A percentile compares a stretch with the other conserved stretches of the same genome.
Conservation (phyloP, 2,329 filamentous ascomycete genomes). For the Verticillium tricorpus region DNA sequence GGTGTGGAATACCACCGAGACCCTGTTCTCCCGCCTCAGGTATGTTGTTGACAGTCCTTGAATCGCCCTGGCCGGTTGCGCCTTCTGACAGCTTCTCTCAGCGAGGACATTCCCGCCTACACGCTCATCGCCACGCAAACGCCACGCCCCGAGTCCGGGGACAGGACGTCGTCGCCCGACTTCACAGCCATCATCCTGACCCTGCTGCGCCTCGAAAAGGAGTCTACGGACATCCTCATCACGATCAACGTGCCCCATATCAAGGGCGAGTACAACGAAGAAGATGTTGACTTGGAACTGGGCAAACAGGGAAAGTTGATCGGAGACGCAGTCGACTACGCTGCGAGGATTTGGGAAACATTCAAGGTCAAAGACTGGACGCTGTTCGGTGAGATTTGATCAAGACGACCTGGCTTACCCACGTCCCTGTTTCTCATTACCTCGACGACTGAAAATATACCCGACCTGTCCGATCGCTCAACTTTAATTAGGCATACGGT, state of each 20-base stretch:
- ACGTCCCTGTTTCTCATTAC: neutral
- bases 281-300: slow-evolving; percentile 63
- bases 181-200: slow-evolving; percentile 75
- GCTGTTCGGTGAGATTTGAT: slow-evolving; percentile 54
- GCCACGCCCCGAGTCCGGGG: slow-evolving; percentile 26
- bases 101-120: slow-evolving; percentile 54
- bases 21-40: slow-evolving; percentile 52
- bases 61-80: neutral
- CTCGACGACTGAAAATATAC: neutral
- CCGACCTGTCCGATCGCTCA: neutral
- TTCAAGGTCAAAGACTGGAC: slow-evolving; percentile 79
- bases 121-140: slow-evolving; percentile 66
- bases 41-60: slow-evolving; percentile 24
- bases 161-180: slow-evolving; percentile 40
- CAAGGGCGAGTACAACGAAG: slow-evolving; percentile 66
- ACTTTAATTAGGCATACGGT: neutral
- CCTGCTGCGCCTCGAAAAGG: slow-evolving; percentile 68
- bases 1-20: slow-evolving; percentile 62
- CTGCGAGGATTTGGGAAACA: slow-evolving; percentile 62
- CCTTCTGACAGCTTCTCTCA: slow-evolving; percentile 17
- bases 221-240: slow-evolving; percentile 77
- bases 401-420: neutral
- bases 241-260: slow-evolving; percentile 87
- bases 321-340: slow-evolving; percentile 64
- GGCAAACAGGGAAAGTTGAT: slow-evolving; percentile 65